phyloP scores from a whole-genome alignment of 2,329 filamentous ascomycete genomes.

The Colletotrichum sansevieriae region DNA sequence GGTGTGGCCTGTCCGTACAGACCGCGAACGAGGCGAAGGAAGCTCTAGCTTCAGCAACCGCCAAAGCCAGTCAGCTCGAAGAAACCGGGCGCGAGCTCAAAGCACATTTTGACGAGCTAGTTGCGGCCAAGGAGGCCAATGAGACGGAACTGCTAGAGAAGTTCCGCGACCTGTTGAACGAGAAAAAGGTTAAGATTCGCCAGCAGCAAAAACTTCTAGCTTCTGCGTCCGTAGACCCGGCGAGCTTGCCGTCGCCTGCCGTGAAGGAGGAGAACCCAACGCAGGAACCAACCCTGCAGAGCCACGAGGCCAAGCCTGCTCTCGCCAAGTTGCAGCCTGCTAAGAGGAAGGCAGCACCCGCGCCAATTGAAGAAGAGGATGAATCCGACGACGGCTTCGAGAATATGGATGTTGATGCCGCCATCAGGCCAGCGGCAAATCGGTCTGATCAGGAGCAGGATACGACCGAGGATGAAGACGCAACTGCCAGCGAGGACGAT shows the following conservation, averaged over 20 bases:
- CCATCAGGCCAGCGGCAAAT: slow-evolving; percentile 40
- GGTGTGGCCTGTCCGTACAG: slow-evolving; percentile 73
- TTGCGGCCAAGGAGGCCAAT: slow-evolving; percentile 74
- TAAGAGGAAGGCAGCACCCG: slow-evolving; percentile 63
- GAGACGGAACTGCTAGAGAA: slow-evolving; percentile 77
- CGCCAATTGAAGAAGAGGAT: slow-evolving; percentile 51
- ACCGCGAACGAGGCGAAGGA: slow-evolving; percentile 60
- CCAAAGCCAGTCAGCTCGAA: slow-evolving; percentile 63
- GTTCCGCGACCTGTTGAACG: slow-evolving; percentile 78
- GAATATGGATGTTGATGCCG: slow-evolving; percentile 63
- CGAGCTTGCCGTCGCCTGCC: slow-evolving; percentile 59
- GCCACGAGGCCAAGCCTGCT: slow-evolving; percentile 45
- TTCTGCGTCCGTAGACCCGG: slow-evolving; percentile 57
- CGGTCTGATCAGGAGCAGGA: slow-evolving; percentile 53
- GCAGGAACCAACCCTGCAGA: slow-evolving; percentile 45
- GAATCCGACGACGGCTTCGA: slow-evolving; percentile 63
- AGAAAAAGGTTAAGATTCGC: slow-evolving; percentile 84
- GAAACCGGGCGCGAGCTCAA: slow-evolving; percentile 69
- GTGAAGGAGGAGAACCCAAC: slow-evolving; percentile 51
- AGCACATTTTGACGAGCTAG: slow-evolving; percentile 74
- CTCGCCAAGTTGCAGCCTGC: slow-evolving; percentile 55
- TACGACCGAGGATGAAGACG: slow-evolving; percentile 55
- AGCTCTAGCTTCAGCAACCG: slow-evolving; percentile 57
- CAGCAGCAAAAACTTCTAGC: slow-evolving; percentile 76
- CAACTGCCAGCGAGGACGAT: slow-evolving; percentile 58